A percentile compares a stretch with the other conserved stretches of the same genome.
Evolutionary conservation across 371 early-diverging fungal genomes (phyloP).

Genomic region (Rhizoclosmatium hyalinum): DNA sequence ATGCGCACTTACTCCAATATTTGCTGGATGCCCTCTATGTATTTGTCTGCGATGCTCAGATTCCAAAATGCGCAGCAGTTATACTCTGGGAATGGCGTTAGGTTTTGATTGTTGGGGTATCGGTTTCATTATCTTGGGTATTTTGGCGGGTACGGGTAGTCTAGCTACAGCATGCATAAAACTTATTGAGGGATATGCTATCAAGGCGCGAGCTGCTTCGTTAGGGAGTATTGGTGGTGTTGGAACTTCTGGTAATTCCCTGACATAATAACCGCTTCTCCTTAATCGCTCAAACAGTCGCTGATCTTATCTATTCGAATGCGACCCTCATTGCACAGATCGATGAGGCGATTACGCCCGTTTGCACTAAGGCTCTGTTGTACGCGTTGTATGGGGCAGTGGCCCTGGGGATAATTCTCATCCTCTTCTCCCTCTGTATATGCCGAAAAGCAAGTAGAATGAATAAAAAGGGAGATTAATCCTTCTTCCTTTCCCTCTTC

Average conservation of each 20-base stretch:
- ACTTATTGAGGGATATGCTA: no score
- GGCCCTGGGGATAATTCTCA: not conserved
- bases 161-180: no score
- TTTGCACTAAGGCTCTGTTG: not conserved
- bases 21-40: not conserved
- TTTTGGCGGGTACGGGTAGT: no score
- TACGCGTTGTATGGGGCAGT: conserved; percentile 9
- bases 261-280: no score
- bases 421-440: not conserved
- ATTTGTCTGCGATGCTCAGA: not conserved
- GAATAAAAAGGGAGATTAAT: no score
- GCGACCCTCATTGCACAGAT: conserved; percentile 3
- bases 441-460: not conserved
- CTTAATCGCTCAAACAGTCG: no score
- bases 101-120: not conserved
- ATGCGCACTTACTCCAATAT: not conserved
- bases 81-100: conserved; percentile 3
- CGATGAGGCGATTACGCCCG: not conserved
- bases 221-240: no score
- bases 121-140: no score
- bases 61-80: not conserved
- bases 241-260: no score
- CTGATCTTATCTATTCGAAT: not conserved
- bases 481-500: no score
- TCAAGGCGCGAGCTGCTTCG: no score